Evolutionary conservation across 116 monocot species (phyloP), one percentile per base, ranked within the genome.

Genomic region (Dioscorea cayenensis): DNA sequence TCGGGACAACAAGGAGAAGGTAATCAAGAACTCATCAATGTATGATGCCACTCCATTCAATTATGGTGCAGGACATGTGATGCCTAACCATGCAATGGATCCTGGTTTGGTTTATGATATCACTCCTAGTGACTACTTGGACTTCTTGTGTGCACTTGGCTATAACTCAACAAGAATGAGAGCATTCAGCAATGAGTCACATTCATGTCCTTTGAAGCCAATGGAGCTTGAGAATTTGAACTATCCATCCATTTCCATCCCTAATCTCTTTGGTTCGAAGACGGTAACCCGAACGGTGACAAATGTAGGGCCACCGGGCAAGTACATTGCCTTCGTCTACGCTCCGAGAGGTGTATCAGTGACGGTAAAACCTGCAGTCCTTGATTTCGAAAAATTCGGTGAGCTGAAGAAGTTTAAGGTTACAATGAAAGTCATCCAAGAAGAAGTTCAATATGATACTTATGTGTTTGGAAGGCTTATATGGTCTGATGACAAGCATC

Each of bases 181-280:
- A 4, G 25, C 7, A 14, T 69, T 69, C 69, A 25, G 11, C 49
- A 49, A 23, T 27, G 25, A 51, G 43, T 10, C 43, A 51, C 23
- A 69, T 50, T 12, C 20, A 14, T 69, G 69, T 12, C 69, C 78
- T 16, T 16, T 51, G 0, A 69, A 75, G 2, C 60, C 72, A 2
- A 23, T 43, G 1, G 49, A 22, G 27, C 64, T 72, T 12, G 72
- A 69, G 35, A 69, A 84, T 73, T 36, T 84, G 51, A 84, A 84
- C 83, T 84, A 84, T 38, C 79, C 84, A 21, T 79, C 79, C 9
- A 79, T 84, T 61, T 29, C 73, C 10, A 28, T 79, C 12, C 75
- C 79, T 2, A 23, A 61, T 11, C 73, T 84, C 38, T 18, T 16
- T 4, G 65, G 51, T 2, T 1, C 29, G 2, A 28, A 25, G 12